A percentile compares a stretch with the other conserved stretches of the same genome.
Evolutionary conservation across 805 yeast species (phyloP).

Genomic region (Sugiyamaella smithiae): DNA sequence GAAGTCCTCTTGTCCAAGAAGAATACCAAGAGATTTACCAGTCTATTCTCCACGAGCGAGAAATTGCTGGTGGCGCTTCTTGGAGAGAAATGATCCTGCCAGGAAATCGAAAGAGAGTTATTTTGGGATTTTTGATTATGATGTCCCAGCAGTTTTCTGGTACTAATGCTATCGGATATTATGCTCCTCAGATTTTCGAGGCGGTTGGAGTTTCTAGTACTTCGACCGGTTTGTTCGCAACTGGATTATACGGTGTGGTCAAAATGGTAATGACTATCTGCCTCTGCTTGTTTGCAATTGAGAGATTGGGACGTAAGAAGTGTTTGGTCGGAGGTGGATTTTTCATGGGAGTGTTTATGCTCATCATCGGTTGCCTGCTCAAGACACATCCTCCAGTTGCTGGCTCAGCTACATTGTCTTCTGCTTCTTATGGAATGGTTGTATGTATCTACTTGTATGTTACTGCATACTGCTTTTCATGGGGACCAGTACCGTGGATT

Average conservation of each 20-base stretch:
- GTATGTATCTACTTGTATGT: slow-evolving; percentile 20
- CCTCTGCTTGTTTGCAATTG: slow-evolving; percentile 26
- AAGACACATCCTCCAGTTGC: slow-evolving; percentile 27
- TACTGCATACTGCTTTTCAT: slow-evolving; percentile 17
- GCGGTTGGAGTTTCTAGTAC: slow-evolving; percentile 48
- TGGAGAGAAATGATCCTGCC: slow-evolving; percentile 9
- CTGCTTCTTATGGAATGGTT: slow-evolving; percentile 20
- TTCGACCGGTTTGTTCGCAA: slow-evolving; percentile 47
- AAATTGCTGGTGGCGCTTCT: slow-evolving; percentile 29
- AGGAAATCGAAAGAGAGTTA: slow-evolving; percentile 12
- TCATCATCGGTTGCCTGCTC: slow-evolving; percentile 25
- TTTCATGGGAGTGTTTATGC: slow-evolving; percentile 24
- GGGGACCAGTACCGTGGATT: slow-evolving; percentile 27
- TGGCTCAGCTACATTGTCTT: slow-evolving; percentile 23
- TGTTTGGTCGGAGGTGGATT: slow-evolving; percentile 26
- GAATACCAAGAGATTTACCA: slow-evolving; percentile 53
- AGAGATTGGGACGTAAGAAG: slow-evolving; percentile 27
- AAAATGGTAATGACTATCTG: slow-evolving; percentile 32
- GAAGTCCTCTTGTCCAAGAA: slow-evolving; percentile 49
- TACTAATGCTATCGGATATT: slow-evolving; percentile 39
- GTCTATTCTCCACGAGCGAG: slow-evolving; percentile 41
- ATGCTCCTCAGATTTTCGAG: slow-evolving; percentile 51
- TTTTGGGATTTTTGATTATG: slow-evolving; percentile 31
- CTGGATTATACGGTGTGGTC: slow-evolving; percentile 53
- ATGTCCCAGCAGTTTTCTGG: slow-evolving; percentile 31